Evolutionary conservation across 345 rosid species (phyloP), one percentile per base, ranked within the genome.

Genomic region (Hibiscus trionum): DNA sequence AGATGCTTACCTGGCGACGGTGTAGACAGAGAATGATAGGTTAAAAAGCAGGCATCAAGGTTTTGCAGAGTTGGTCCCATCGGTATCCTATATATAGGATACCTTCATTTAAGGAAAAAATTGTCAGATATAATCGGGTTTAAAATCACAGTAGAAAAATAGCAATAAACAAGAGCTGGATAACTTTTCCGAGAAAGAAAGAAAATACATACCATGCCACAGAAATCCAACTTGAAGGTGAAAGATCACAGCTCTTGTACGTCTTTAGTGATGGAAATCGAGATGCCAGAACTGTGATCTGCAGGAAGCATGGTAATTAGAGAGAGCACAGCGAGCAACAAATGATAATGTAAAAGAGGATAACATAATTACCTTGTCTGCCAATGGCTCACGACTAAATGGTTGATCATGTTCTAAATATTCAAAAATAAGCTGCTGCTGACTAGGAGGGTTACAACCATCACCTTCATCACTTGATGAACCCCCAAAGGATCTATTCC

Each of bases 1-100:
- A 33, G 59, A 72, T 27, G 42, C 65, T 29, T 84, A 86, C 91
- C 75, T 35, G 73, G 84, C 58, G 24, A 69, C 46, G 86, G 77
- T 17, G 86, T 73, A 29, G 90, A 86, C 19, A 93, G 80, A 70
- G 88, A 82, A 74, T 93, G 98, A 73, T 82, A 93, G 5, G 92
- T 89, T 76, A 93, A 72, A 80, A 93, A 93, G 81, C 95, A 90
- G n/a, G 97, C 93, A 79, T 93, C 98, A 26, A 93, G 85, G 79
- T 89, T 93, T 82, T 89, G 96, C 63, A 93, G 75, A 1, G 98
- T 91, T 67, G 90, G 89, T 70, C 98, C 97, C 64, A 83, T 87
- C 2, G 97, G 96, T 73, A 91, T 93, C 76, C 97, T 84, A 61
- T 90, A 93, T 71, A 93, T 93, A 35, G 98, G 98, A 72, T 90